Percentiles rank a stretch among this genome's conserved stretches.
These are phyloP conservation scores for Parastagonospora avenae DNA, from an alignment of 2,329 filamentous ascomycete species.

Conservation along the genomic window DNA sequence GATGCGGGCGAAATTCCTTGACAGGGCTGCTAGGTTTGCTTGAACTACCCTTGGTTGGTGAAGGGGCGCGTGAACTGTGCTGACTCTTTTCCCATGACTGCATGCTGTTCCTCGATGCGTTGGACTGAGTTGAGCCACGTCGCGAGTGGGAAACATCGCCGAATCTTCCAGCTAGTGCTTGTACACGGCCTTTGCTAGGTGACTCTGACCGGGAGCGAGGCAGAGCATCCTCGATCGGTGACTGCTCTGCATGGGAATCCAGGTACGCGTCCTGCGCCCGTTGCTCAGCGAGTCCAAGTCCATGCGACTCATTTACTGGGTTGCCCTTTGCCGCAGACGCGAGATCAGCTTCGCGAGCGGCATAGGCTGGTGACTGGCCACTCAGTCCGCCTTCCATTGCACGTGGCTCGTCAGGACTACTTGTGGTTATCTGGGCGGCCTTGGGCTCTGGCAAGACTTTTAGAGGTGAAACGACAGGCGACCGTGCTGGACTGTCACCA, in stretches of 20 bases:
- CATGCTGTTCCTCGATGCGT: constrained; percentile 47
- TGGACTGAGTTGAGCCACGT: constrained; percentile 53
- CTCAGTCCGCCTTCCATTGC: constrained; percentile 30
- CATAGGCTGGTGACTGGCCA: constrained; percentile 33
- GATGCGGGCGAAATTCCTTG: constrained; percentile 54
- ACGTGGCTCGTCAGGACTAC: constrained; percentile 41
- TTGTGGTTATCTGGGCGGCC: constrained; percentile 53
- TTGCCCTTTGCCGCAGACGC: constrained; percentile 34
- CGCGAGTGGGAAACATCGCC: constrained; percentile 53
- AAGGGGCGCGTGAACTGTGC: constrained; percentile 43
- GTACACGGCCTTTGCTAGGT: constrained; percentile 57
- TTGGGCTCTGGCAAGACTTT: constrained; percentile 53
- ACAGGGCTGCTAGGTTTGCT: constrained; percentile 44
- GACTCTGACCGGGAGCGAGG: constrained; percentile 48
- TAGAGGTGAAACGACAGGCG: constrained; percentile 57
- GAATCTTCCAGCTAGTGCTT: constrained; percentile 58
- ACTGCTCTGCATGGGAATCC: constrained; percentile 38
- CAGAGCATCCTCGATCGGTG: constrained; percentile 33
- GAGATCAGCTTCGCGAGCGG: constrained; percentile 45
- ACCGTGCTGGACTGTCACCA: constrained; percentile 66
- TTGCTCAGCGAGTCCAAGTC: constrained; percentile 35
- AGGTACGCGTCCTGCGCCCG: constrained; percentile 44
- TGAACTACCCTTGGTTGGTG: constrained; percentile 34
- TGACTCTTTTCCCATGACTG: constrained; percentile 48
- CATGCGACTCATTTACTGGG: constrained; percentile 24